phyloP scores from a whole-genome alignment of 805 yeast genomes.

The Blastobotrys attinorum region DNA sequence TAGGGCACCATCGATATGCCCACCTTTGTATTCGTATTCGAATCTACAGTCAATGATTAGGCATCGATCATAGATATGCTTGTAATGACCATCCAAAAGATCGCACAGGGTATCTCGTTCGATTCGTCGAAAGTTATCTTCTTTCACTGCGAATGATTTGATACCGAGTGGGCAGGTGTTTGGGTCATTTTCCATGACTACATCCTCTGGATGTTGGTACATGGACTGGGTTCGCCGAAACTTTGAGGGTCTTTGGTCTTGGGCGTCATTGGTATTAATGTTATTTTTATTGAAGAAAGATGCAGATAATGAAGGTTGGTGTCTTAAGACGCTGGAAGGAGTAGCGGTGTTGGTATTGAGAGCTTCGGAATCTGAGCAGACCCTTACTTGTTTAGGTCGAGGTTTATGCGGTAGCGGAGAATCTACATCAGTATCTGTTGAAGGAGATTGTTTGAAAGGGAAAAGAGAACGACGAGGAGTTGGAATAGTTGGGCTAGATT shows the following conservation, averaged over 20 bases:
- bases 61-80: slow-evolving; percentile 45
- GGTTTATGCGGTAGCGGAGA: neutral
- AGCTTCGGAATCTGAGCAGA: no score
- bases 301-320: neutral
- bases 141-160: slow-evolving; percentile 25
- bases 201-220: slow-evolving; percentile 51
- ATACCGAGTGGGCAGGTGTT: neutral
- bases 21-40: slow-evolving; percentile 86
- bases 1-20: slow-evolving; percentile 79
- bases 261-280: neutral
- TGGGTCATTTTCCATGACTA: slow-evolving; percentile 22
- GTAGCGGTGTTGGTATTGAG: no score
- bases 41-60: slow-evolving; percentile 82
- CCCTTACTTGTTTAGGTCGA: no score
- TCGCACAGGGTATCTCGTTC: slow-evolving; percentile 48
- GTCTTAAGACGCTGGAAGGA: neutral
- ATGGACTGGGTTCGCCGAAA: slow-evolving; percentile 60
- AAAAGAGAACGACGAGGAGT: slow-evolving; percentile 29
- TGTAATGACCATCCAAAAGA: slow-evolving; percentile 49
- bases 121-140: slow-evolving; percentile 67
- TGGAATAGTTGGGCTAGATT: slow-evolving; percentile 22
- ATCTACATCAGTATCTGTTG: neutral
- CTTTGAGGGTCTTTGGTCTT: slow-evolving; percentile 5
- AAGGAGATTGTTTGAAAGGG: slow-evolving; percentile 8
- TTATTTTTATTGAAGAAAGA: neutral